Percentiles rank a stretch among this genome's conserved stretches.
Conservation (phyloP, 441 rosid species). For the Gossypium lobatum region DNA sequence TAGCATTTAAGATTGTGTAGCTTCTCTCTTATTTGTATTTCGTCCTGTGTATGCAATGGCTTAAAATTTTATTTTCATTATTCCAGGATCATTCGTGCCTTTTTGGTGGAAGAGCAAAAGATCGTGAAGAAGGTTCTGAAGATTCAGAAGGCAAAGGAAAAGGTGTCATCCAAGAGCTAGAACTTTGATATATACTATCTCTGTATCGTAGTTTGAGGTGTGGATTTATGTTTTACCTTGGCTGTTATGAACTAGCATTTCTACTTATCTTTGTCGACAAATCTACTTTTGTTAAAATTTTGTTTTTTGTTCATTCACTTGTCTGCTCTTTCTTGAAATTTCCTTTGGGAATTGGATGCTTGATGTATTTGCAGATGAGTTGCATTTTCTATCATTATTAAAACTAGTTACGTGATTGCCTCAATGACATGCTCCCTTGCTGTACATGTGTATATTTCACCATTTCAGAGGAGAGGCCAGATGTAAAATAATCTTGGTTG, state of each 20-base stretch:
- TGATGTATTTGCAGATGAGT: slow-evolving; percentile 9
- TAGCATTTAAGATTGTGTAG: not conserved
- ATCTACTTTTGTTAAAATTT: slow-evolving; percentile 21
- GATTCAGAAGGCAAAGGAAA: slow-evolving; percentile 62
- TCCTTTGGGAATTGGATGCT: slow-evolving; percentile 13
- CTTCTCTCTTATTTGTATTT: not conserved
- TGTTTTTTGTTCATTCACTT: slow-evolving; percentile 14
- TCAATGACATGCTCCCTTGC: not conserved
- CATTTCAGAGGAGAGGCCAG: not conserved
- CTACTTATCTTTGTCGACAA: slow-evolving; percentile 2
- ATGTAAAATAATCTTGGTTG: not conserved
- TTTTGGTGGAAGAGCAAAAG: slow-evolving; percentile 39
- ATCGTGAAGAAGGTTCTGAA: slow-evolving; percentile 46
- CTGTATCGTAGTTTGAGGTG: slow-evolving; percentile 24
- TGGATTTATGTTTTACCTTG: slow-evolving; percentile 16
- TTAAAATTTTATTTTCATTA: not conserved
- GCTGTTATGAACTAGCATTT: slow-evolving; percentile 24
- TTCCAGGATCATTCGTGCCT: slow-evolving; percentile 51
- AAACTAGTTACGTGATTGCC: not conserved
- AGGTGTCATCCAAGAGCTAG: slow-evolving; percentile 24
- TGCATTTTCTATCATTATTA: not conserved
- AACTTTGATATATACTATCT: slow-evolving; percentile 14
- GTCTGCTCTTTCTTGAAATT: slow-evolving; percentile 11
- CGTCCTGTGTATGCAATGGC: not conserved
- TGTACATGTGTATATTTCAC: not conserved